Evolutionary conservation across 305 asterid genomes (phyloP).

Genomic region (Coffea humblotiana): DNA sequence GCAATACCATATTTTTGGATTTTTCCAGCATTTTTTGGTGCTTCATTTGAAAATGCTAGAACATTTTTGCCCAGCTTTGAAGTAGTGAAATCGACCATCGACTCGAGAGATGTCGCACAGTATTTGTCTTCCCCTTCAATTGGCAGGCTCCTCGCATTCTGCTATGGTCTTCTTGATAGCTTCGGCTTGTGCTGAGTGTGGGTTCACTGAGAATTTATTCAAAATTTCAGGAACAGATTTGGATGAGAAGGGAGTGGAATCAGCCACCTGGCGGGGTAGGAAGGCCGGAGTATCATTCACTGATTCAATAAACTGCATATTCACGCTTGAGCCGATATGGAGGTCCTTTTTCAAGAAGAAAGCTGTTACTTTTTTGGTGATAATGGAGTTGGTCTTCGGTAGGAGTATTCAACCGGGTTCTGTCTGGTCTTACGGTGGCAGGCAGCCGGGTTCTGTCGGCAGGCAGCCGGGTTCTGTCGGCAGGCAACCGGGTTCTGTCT

Average conservation of each 20-base stretch:
- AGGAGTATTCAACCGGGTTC: too few species aligned
- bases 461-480: too few species aligned
- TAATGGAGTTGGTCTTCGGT: slow-evolving; percentile 60
- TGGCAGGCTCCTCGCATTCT: slow-evolving; percentile 48
- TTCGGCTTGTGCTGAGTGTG: slow-evolving; percentile 43
- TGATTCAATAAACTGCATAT: slow-evolving; percentile 37
- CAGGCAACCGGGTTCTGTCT: too few species aligned
- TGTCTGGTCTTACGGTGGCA: slow-evolving; percentile 34
- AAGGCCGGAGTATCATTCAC: slow-evolving; percentile 23
- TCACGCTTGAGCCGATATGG: slow-evolving; percentile 44
- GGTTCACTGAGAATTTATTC: slow-evolving; percentile 36
- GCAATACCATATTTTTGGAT: slow-evolving; percentile 40
- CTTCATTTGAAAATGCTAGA: slow-evolving; percentile 29
- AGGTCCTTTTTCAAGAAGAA: slow-evolving; percentile 57
- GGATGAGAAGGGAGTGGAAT: slow-evolving; percentile 62
- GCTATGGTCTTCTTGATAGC: slow-evolving; percentile 42
- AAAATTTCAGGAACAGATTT: slow-evolving; percentile 40
- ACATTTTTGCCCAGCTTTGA: slow-evolving; percentile 36
- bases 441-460: too few species aligned
- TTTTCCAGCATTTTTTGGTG: slow-evolving; percentile 22
- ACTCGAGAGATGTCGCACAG: slow-evolving; percentile 68
- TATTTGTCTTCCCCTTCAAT: slow-evolving; percentile 48
- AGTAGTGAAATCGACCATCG: slow-evolving; percentile 65
- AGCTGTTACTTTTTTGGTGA: slow-evolving; percentile 55
- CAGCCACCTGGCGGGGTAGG: slow-evolving; percentile 53